phyloP scores from a whole-genome alignment of 345 rosid genomes.

The Populus nigra region DNA sequence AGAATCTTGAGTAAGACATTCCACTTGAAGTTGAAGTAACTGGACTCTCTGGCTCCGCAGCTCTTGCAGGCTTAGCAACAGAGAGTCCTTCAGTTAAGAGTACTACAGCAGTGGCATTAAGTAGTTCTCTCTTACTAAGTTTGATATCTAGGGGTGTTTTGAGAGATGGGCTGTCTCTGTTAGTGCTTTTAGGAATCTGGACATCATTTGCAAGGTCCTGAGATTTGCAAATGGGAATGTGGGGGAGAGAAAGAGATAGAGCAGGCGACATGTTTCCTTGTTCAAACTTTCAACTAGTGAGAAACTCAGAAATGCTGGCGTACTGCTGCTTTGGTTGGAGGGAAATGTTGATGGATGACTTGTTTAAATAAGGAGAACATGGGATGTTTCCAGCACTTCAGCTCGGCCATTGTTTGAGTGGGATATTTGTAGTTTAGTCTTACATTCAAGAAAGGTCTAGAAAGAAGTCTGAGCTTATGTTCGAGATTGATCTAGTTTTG shows the following conservation, averaged over 20 bases:
- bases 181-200: constrained; percentile 25
- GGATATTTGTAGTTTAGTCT: no score
- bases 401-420: no score
- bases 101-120: constrained; percentile 37
- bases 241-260: constrained; percentile 36
- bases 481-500: no score
- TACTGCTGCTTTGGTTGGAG: no score
- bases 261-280: constrained; percentile 36
- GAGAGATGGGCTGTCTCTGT: constrained; percentile 26
- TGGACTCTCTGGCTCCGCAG: constrained; percentile 61
- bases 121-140: constrained; percentile 41
- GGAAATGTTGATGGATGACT: no score
- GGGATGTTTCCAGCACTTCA: no score
- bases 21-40: constrained; percentile 45
- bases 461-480: no score
- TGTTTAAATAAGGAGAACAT: no score
- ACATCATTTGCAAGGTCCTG: constrained; percentile 35
- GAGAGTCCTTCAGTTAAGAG: constrained; percentile 27
- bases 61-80: constrained; percentile 36
- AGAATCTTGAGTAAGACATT: constrained; percentile 60
- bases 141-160: constrained; percentile 24
- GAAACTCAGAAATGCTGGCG: no score
- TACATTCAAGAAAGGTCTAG: no score
- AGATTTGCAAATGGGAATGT: constrained; percentile 41
- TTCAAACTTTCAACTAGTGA: background rate